Base-by-base conservation (phyloP, 1,139 yeast genomes). In the Yamadazyma diospyri region DNA sequence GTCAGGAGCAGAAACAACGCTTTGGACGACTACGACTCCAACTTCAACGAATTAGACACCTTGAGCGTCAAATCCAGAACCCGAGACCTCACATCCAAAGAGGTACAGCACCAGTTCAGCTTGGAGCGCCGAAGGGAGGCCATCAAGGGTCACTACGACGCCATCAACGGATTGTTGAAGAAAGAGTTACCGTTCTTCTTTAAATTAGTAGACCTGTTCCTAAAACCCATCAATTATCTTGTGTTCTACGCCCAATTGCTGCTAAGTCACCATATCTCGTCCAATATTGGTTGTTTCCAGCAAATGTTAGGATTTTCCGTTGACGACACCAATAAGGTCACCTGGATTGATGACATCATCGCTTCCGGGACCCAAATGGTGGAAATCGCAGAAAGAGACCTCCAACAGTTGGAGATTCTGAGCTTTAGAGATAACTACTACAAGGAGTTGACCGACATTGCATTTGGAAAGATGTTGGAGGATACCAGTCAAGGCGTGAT, bases 171-270 rank as follows among this genome's bases (percentile, higher is more conserved):
- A 6, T 27, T 45, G 3, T 46, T 73, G 29, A 68, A 69, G 38
- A 37, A 35, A 12, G 74, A 69, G 49, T 46, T 72, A 3, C 74
- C 76, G 0, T 34, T 31, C 4, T 61, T 70, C 25, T 55, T 69
- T 37, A 37, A 50, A n/a, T 46, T 65, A 5, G 47, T 60, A 1
- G 43, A 51, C 8, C 34, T 42, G 3, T 37, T 39, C 15, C 21
- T 31, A 8, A 16, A 32, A 7, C 39, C 41, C 2, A 18, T 42
- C 9, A 14, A 21, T 13, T 29, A 35, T 14, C 16, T 36, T 10
- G 16, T 41, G 14, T 45, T 27, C 30, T 37, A 28, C 36, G 22
- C 31, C 6, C 56, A 57, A 18, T 39, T 51, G 1, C 48, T 60
- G 34, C 40, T 60, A 4, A 61, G 55, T 37, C 69, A 60, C 42